These are phyloP conservation scores for Moniliella sp. DNA, from an alignment of 1,284 basidiomycete species.

Conservation along the genomic window DNA sequence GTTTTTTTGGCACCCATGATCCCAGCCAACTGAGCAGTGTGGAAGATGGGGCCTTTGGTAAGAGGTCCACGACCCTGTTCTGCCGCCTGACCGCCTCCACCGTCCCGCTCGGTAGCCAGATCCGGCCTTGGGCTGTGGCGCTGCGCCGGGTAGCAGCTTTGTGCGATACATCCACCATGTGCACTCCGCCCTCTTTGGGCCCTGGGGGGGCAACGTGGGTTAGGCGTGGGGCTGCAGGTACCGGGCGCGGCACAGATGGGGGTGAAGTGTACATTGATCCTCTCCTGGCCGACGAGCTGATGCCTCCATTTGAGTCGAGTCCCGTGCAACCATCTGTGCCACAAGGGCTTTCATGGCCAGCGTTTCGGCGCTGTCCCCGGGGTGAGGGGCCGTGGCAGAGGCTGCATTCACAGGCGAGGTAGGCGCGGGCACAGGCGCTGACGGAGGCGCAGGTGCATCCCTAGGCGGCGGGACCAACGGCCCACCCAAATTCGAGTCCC, in stretches of 20 bases:
- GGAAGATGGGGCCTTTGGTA: slow-evolving; percentile 16
- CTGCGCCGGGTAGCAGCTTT: slow-evolving; percentile 48
- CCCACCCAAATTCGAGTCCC: too few relatives aligned
- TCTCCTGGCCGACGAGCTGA: not conserved
- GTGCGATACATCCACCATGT: slow-evolving; percentile 55
- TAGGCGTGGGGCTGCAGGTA: slow-evolving; percentile 24
- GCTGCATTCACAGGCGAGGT: too few relatives aligned
- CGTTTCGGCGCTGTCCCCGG: not conserved
- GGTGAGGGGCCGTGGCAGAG: not conserved
- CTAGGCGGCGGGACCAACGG: too few relatives aligned
- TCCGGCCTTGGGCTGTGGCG: slow-evolving; percentile 57
- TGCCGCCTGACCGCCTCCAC: slow-evolving; percentile 41
- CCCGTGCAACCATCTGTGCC: not conserved
- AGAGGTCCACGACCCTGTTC: slow-evolving; percentile 35
- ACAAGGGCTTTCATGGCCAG: not conserved
- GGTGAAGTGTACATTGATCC: not conserved
- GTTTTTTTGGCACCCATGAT: slow-evolving; percentile 71
- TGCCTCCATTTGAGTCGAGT: not conserved
- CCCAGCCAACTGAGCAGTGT: slow-evolving; percentile 60
- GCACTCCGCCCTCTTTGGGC: slow-evolving; percentile 42
- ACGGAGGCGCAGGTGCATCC: too few relatives aligned
- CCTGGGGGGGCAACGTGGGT: slow-evolving; percentile 48
- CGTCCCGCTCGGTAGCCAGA: slow-evolving; percentile 47
- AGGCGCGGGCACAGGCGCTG: too few relatives aligned
- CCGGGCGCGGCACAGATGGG: not conserved